Conservation (phyloP, 768 basidiomycete species). For the Boletus tomentosulus region DNA sequence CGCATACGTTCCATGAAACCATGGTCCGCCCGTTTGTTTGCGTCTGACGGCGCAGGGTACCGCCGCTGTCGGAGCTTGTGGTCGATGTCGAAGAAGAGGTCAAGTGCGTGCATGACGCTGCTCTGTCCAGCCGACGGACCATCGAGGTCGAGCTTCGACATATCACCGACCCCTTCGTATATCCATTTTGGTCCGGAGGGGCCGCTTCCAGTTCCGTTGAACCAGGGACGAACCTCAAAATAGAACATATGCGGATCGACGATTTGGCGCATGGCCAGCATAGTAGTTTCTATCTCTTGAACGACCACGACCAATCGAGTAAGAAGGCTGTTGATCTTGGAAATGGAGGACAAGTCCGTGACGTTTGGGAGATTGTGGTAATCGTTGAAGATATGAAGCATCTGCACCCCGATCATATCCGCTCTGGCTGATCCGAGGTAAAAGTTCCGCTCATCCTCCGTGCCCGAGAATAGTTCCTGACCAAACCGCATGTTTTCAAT, state of each 20-base stretch:
- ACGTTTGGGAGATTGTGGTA: constrained; percentile 73
- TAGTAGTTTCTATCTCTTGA: constrained; percentile 66
- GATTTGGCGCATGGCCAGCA: constrained; percentile 60
- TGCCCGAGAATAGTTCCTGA: constrained; percentile 72
- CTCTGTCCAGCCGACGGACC: constrained; percentile 96
- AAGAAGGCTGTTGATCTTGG: constrained; percentile 72
- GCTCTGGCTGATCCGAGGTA: constrained; percentile 80
- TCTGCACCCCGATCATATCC: constrained; percentile 83
- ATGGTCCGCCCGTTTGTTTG: constrained; percentile 61
- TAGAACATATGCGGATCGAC: constrained; percentile 89
- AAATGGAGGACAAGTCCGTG: constrained; percentile 56
- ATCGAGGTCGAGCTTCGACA: constrained; percentile 58
- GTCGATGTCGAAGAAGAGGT: constrained; percentile 86
- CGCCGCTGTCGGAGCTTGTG: constrained; percentile 72
- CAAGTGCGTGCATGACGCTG: constrained; percentile 81
- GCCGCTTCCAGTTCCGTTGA: constrained; percentile 69
- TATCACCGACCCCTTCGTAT: constrained; percentile 71
- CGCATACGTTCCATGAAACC: constrained; percentile 93
- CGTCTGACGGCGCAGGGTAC: constrained; percentile 60
- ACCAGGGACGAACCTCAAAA: constrained; percentile 91
- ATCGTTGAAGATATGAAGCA: constrained; percentile 83
- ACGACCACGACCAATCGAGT: constrained; percentile 62
- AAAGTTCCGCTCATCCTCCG: constrained; percentile 81
- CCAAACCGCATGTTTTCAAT: constrained; percentile 70
- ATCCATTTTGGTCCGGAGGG: constrained; percentile 55